Base-by-base conservation (phyloP, 306 rosid species). In the Heteromeles arbutifolia region DNA sequence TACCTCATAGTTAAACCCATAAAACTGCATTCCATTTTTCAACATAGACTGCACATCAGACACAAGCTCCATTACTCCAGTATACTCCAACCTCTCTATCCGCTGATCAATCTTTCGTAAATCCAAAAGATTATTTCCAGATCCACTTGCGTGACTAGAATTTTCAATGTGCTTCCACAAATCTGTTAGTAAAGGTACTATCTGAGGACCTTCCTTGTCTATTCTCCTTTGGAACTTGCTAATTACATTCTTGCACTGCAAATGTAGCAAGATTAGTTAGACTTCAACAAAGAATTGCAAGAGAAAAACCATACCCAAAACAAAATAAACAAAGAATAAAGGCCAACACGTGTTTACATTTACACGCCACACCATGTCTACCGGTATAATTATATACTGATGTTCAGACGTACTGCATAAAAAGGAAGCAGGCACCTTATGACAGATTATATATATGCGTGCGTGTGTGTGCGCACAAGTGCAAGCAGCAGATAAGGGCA, bases 181-280 rank as follows among this genome's bases (percentile, higher is more conserved):
- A 81, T 87, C 97, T 53, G 96, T 89, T 58, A 95, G 88, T 90
- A 90, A 75, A 76, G 98, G 98, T 43, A 95, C 91, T 69, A 95
- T 90, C 81, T 90, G 93, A 77, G 79, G 86, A 67, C 98, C 98
- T 86, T 89, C 98, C 89, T 92, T 90, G 61, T 87, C 97, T 61
- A 92, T 82, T 89, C 87, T 86, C 88, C 90, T 90, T 71, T 95
- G 97, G 70, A 95, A 86, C 82, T 90, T 95, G 93, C 89, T 83
- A 70, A 95, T 89, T 24, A 95, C 98, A 85, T 78, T 90, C 84
- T 95, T 92, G 86, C 96, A 95, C 98, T 95, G 90, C 86, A 84
- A 31, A 50, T 54, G 65, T 65, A 82, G 24, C 77, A 74, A 77
- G 66, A 59, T 67, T 32, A 22, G 32, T 65, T 80, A 64, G 64